These are phyloP conservation scores for Populus tomentosa DNA, from an alignment of 441 rosid genomes.

Conservation along the genomic window DNA sequence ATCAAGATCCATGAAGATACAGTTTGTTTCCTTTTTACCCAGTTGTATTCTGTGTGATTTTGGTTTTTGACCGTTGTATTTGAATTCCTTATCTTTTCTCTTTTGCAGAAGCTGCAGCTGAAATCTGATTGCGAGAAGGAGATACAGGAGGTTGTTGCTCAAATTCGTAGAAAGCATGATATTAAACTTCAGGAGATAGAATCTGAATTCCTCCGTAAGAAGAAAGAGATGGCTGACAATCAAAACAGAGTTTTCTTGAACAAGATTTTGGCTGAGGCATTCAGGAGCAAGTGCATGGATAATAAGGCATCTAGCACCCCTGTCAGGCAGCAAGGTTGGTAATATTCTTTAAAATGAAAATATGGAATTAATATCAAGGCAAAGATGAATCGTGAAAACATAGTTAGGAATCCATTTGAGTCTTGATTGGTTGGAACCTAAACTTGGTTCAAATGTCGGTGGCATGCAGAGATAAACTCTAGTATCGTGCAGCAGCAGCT, in stretches of 20 bases:
- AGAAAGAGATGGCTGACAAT: slow-evolving; percentile 38
- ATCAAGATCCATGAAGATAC: slow-evolving; percentile 40
- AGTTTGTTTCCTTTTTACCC: slow-evolving; percentile 39
- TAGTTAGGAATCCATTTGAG: not conserved
- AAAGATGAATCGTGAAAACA: not conserved
- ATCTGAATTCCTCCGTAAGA: slow-evolving; percentile 35
- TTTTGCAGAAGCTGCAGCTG: slow-evolving; percentile 49
- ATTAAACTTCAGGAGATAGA: slow-evolving; percentile 47
- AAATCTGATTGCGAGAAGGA: slow-evolving; percentile 59
- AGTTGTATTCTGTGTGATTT: not conserved
- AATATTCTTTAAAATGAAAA: not conserved
- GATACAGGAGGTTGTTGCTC: slow-evolving; percentile 52
- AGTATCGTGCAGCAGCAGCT: slow-evolving; percentile 41
- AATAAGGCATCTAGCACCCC: slow-evolving; percentile 26
- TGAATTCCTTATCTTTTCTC: slow-evolving; percentile 12
- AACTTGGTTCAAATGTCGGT: not conserved
- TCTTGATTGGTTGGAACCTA: not conserved
- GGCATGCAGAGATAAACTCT: slow-evolving; percentile 39
- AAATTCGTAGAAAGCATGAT: slow-evolving; percentile 59
- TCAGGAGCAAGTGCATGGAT: slow-evolving; percentile 57
- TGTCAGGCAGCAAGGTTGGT: slow-evolving; percentile 47
- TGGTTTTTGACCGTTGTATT: not conserved
- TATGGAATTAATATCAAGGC: not conserved
- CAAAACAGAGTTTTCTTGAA: slow-evolving; percentile 44
- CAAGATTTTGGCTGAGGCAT: slow-evolving; percentile 73